Evolutionary conservation across 805 yeast species (phyloP).

Genomic region (Candida fluviatilis): DNA sequence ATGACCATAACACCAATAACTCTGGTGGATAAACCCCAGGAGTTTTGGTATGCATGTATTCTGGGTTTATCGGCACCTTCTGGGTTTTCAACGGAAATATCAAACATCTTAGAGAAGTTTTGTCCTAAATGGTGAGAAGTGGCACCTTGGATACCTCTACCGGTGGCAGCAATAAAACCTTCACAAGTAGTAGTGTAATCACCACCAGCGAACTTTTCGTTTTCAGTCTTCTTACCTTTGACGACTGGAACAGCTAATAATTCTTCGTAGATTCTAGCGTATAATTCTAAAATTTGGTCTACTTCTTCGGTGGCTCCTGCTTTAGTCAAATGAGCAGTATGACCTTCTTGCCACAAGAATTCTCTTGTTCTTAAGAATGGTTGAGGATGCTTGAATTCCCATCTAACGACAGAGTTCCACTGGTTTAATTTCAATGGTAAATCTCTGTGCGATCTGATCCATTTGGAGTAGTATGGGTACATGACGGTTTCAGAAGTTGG

Average conservation of each 20-base stretch:
- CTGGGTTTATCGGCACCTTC: conserved; percentile 84
- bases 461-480: conserved; percentile 99
- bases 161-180: conserved; percentile 96
- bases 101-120: conserved; percentile 98
- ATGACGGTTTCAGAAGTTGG: conserved; percentile 99
- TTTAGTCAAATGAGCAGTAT: conserved; percentile 88
- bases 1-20: conserved; percentile 99
- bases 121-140: conserved; percentile 97
- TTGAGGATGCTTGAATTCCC: conserved; percentile 99
- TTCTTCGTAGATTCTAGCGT: conserved; percentile 81
- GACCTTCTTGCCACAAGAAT: conserved; percentile 99
- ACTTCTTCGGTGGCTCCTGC: conserved; percentile 85
- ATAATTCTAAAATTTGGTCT: conserved; percentile 76
- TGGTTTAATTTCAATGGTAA: conserved; percentile 94
- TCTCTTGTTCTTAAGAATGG: conserved; percentile 98
- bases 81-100: conserved; percentile 93
- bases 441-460: conserved; percentile 98
- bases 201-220: conserved; percentile 99
- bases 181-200: conserved; percentile 92
- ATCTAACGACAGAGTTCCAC: conserved; percentile 99
- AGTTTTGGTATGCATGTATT: conserved; percentile 89
- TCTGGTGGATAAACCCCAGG: conserved; percentile 99
- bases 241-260: conserved; percentile 96
- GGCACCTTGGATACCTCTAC: conserved; percentile 99
- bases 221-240: conserved; percentile 92